Conservation (phyloP, 2,329 filamentous ascomycete genomes). For the Colletotrichum spaethianum region DNA sequence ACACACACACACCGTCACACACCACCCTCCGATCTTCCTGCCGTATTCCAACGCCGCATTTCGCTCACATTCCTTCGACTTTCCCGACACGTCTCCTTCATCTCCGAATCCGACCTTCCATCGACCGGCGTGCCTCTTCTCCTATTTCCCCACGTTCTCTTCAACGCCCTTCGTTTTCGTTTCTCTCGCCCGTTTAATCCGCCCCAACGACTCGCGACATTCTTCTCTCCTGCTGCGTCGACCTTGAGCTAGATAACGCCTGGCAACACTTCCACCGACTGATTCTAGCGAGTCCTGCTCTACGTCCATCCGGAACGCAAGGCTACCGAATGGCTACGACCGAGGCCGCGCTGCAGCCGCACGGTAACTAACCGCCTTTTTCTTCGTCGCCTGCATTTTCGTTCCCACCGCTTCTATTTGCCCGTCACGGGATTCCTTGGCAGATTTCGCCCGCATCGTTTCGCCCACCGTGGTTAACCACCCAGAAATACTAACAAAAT, state of each 20-base stretch:
- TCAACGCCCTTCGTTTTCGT: background rate
- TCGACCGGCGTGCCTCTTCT: conserved; percentile 4
- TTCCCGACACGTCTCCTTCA: conserved; percentile 1
- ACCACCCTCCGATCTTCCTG: background rate
- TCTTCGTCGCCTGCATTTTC: background rate
- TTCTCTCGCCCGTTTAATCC: background rate
- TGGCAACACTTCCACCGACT: background rate
- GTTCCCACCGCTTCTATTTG: background rate
- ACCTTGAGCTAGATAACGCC: background rate
- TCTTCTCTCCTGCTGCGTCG: background rate
- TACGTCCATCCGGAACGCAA: background rate
- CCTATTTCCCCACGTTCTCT: background rate
- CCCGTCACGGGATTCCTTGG: conserved; percentile 1
- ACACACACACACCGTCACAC: background rate
- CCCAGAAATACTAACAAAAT: conserved; percentile 50
- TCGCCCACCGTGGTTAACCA: conserved; percentile 41
- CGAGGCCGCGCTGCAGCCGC: conserved; percentile 42
- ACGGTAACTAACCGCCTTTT: conserved; percentile 40
- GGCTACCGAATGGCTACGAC: conserved; percentile 44
- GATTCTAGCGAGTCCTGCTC: background rate
- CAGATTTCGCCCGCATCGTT: background rate
- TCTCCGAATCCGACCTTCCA: conserved; percentile 8
- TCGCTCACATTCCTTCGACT: conserved; percentile 10
- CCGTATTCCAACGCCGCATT: conserved; percentile 10
- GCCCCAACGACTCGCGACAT: background rate